Percentiles rank a stretch among this genome's conserved stretches.
phyloP scores from a whole-genome alignment of 495 filamentous ascomycete species.

The Thermochaetoides thermophila region DNA sequence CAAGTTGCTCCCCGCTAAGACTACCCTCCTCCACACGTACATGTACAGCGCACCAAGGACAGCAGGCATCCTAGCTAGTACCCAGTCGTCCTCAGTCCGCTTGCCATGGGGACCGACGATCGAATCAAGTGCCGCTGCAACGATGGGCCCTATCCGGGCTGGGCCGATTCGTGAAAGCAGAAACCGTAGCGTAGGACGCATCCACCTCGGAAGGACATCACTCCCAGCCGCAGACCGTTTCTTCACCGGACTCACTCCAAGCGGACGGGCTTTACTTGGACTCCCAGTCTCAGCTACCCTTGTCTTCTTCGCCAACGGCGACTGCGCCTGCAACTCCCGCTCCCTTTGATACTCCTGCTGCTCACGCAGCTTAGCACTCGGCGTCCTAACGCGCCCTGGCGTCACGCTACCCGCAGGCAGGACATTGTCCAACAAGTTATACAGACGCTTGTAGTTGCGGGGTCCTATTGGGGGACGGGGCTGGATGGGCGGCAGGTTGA shows the following conservation, averaged over 20 bases:
- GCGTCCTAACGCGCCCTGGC: conserved; percentile 14
- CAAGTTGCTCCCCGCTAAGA: conserved; percentile 21
- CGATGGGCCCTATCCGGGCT: conserved; percentile 23
- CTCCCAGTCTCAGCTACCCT: conserved; percentile 20
- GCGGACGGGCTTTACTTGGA: conserved; percentile 5
- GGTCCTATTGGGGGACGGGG: conserved; percentile 73
- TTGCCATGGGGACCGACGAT: conserved; percentile 23
- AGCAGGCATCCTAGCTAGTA: conserved; percentile 32
- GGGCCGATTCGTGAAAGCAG: conserved; percentile 36
- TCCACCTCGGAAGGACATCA: conserved; percentile 54
- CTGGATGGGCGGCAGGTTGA: conserved; percentile 71
- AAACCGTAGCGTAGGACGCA: conserved; percentile 47
- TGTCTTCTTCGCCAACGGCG: conserved; percentile 7
- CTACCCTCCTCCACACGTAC: conserved; percentile 34
- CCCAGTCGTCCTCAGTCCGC: conserved; percentile 34
- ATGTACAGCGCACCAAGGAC: conserved; percentile 58
- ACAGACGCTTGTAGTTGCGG: conserved; percentile 70
- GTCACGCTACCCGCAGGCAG: conserved; percentile 32
- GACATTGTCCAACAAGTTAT: conserved; percentile 60
- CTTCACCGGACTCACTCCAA: conserved; percentile 10
- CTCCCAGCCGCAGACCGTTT: too few species aligned
- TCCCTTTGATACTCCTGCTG: conserved; percentile 1
- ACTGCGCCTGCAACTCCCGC: conserved; percentile 2
- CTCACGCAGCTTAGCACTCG: conserved; percentile 23
- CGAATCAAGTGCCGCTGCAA: conserved; percentile 30